Base-by-base conservation (phyloP, 352 stramenopile genomes). In the Phytophthora cryptogea region DNA sequence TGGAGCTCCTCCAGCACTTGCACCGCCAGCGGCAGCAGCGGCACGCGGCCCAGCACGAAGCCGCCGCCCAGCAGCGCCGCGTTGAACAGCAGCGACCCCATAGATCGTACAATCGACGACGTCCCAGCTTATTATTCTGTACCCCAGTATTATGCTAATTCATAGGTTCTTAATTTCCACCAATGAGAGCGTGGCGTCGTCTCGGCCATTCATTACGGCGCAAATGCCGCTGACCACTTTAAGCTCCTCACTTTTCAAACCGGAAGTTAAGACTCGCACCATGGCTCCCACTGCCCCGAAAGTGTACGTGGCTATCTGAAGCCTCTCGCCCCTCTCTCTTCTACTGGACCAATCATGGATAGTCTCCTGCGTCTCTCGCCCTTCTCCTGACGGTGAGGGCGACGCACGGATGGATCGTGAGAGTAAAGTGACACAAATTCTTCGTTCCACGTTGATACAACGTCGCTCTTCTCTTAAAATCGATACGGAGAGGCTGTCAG, bases 381-480 rank as follows among this genome's bases (percentile, higher is more conserved):
- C 42, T 55, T 32, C 32, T 53, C 40, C 26, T 36, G 36, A 33
- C 28, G 31, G 28, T 17, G 30, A 35, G 30, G 48, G 52, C 43
- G 56, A 66, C 62, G 70, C 62, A 90, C 57, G 83, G 81, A 78
- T 70, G 84, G 84, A 93, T 78, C 51, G 65, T 93, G 84, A 91
- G 83, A 93, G 84, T 93, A 93, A 83, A 90, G 82, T 69, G 62
- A 41, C 32, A 9, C 39, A 45, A 11, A 5, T 14, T 6, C 16
- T 13, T 39, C 33, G 33, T 39, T 11, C 10, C 33, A 39, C 33
- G 4, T 23, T 23, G 20, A 23, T 23, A 23, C 20, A 23, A n/a
- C 20, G 20, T 23, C 26, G 48, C 64, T 78, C 72, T 94, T 94
- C 82, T 94, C 85, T 91, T 94, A 16, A 92, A 94, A 92, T 80